Evolutionary conservation across 2,329 filamentous ascomycete genomes (phyloP), one percentile per base, ranked within the genome.

Genomic region (Penicillium sp.): DNA sequence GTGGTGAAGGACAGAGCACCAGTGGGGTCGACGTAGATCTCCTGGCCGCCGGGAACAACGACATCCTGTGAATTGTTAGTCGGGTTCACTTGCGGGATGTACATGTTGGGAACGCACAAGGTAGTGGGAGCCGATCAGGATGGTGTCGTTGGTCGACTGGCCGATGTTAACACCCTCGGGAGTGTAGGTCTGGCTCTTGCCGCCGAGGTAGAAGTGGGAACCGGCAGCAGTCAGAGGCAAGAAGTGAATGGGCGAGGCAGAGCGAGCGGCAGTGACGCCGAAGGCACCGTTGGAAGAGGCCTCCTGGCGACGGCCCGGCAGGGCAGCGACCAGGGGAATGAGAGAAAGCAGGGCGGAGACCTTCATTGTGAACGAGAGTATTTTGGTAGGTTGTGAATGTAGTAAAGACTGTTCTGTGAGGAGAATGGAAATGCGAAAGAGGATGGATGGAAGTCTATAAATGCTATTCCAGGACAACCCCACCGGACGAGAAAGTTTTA

Each of bases 41-140:
- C 65, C 64, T 88, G 84, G 21, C 85, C 85, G 34, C 84, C 84
- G 4, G 84, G 84, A 2, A 86, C 84, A 23, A 76, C 61, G 30
- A 83, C 79, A 23, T 72, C 69, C 63, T 81, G 32, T 30, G 10
- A 18, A 17, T 24, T 33, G 44, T 50, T 54, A 44, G 44, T 44
- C 18, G 40, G 37, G 4, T 71, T 75, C 18, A 17, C 26, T 24
- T 10, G n/a, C 52, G 49, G n/a, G 36, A 64, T 5, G 7, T 8
- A 17, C n/a, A n/a, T n/a, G n/a, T n/a, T 30, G 18, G 34, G 32
- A 26, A 52, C 55, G 30, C 67, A 74, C 71, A 57, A 75, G 59
- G 39, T 62, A 60, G 39, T 55, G 59, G 13, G 72, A 69, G 24
- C 75, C 73, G 36, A 65, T 63, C 37, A 82, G 68, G 12, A 76